phyloP scores from a whole-genome alignment of 192 early-diverging fungal species.

The Paraglomus occultum region DNA sequence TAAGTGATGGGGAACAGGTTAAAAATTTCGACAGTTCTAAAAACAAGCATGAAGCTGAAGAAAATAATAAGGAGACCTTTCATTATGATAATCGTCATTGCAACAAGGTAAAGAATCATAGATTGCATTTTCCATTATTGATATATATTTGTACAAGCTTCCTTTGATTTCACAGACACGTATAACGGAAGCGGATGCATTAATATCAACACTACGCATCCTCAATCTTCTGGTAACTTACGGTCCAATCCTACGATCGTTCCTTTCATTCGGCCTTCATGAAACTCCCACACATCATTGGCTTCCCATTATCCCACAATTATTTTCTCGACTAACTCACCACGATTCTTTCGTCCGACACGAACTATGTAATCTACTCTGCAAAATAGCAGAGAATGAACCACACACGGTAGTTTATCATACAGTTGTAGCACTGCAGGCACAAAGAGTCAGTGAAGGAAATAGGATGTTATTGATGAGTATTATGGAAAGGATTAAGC shows the following conservation, averaged over 20 bases:
- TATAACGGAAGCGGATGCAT: conserved; percentile 42
- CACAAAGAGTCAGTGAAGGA: conserved; percentile 40
- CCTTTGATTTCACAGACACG: conserved; percentile 25
- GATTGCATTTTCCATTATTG: conserved; percentile 1
- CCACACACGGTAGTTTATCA: conserved; percentile 72
- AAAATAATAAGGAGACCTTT: conserved; percentile 18
- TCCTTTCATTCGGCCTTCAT: conserved; percentile 43
- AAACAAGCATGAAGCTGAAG: background rate
- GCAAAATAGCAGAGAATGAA: conserved; percentile 53
- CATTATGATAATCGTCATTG: background rate
- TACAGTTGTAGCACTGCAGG: conserved; percentile 54
- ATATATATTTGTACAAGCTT: conserved; percentile 30
- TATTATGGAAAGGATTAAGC: conserved; percentile 41
- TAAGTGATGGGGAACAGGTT: background rate
- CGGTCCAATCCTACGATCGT: conserved; percentile 48
- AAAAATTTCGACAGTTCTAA: background rate
- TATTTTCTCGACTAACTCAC: conserved; percentile 71
- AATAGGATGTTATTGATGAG: conserved; percentile 37
- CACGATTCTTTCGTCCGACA: conserved; percentile 55
- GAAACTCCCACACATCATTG: conserved; percentile 48
- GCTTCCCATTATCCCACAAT: conserved; percentile 70
- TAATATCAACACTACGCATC: conserved; percentile 59
- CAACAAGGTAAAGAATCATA: background rate
- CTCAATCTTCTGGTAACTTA: conserved; percentile 63
- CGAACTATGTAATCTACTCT: conserved; percentile 52